These are phyloP conservation scores for Infundibulicybe gibba DNA, from an alignment of 768 basidiomycete genomes.

Conservation along the genomic window DNA sequence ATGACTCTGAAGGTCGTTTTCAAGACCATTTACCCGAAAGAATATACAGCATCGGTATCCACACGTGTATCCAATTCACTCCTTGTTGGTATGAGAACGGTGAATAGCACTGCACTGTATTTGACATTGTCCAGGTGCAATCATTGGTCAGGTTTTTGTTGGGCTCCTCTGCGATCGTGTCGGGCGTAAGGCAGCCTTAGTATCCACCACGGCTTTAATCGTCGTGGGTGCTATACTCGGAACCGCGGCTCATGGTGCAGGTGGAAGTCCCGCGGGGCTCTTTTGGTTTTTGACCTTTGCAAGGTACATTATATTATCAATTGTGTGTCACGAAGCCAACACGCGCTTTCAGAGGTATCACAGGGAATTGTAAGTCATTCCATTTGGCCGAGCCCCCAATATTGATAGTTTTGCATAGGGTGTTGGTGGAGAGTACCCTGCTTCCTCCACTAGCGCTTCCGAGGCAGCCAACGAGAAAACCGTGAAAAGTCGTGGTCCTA, in stretches of 20 bases:
- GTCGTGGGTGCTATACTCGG: constrained; percentile 65
- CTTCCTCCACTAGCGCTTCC: constrained; percentile 62
- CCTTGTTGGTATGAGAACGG: constrained; percentile 46
- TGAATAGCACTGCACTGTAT: too few relatives aligned
- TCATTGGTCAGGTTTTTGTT: constrained; percentile 57
- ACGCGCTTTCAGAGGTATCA: constrained; percentile 45
- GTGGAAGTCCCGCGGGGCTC: constrained; percentile 52
- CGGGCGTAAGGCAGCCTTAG: constrained; percentile 72
- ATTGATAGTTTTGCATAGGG: constrained; percentile 32
- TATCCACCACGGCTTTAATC: constrained; percentile 67
- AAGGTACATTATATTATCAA: constrained; percentile 15
- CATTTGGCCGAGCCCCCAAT: not conserved
- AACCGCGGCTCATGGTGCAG: constrained; percentile 63
- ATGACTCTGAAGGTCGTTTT: constrained; percentile 42
- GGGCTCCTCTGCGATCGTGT: constrained; percentile 70
- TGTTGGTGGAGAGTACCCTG: constrained; percentile 78
- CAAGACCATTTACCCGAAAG: constrained; percentile 57
- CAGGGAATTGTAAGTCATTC: constrained; percentile 49
- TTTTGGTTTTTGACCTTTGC: constrained; percentile 77
- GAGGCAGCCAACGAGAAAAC: constrained; percentile 75
- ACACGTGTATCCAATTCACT: constrained; percentile 71
- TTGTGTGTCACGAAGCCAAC: too few relatives aligned
- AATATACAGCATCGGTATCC: constrained; percentile 57
- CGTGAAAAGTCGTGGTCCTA: constrained; percentile 54
- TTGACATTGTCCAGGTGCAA: constrained; percentile 30